phyloP scores from a whole-genome alignment of 352 stramenopile species.

The Peronosclerospora sorghi region DNA sequence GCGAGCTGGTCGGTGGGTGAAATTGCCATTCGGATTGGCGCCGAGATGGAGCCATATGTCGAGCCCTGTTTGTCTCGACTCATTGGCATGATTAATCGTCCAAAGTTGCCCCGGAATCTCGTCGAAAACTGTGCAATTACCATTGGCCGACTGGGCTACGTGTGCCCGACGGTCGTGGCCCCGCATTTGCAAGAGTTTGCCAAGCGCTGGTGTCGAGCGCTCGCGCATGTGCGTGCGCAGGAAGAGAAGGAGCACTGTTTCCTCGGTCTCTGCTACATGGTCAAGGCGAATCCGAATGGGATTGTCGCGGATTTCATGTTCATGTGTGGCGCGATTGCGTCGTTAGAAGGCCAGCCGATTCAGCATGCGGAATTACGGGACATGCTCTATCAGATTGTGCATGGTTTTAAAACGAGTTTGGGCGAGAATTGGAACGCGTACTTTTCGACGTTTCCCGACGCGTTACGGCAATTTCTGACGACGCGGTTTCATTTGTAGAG shows the following conservation, averaged over 20 bases:
- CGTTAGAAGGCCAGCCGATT: slow-evolving; percentile 70
- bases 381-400: slow-evolving; percentile 83
- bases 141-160: slow-evolving; percentile 78
- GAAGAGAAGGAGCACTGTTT: slow-evolving; percentile 88
- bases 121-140: slow-evolving; percentile 88
- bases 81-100: slow-evolving; percentile 82
- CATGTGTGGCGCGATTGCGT: slow-evolving; percentile 83
- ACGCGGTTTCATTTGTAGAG: slow-evolving; percentile 75
- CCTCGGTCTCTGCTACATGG: slow-evolving; percentile 84
- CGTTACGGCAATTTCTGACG: slow-evolving; percentile 68
- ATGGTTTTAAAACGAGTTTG: slow-evolving; percentile 82
- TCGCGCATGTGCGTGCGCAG: slow-evolving; percentile 70
- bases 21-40: slow-evolving; percentile 75
- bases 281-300: slow-evolving; percentile 83
- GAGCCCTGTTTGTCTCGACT: slow-evolving; percentile 53
- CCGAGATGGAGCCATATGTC: slow-evolving; percentile 81
- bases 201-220: slow-evolving; percentile 80
- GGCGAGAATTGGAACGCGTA: slow-evolving; percentile 82
- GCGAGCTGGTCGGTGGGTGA: slow-evolving; percentile 87
- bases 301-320: slow-evolving; percentile 86
- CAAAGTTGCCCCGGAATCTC: slow-evolving; percentile 78
- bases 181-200: slow-evolving; percentile 79
- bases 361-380: slow-evolving; percentile 70
- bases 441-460: slow-evolving; percentile 74
- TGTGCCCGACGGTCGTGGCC: slow-evolving; percentile 73